Base-by-base conservation (phyloP, 768 basidiomycete species). In the Kwoniella pini region DNA sequence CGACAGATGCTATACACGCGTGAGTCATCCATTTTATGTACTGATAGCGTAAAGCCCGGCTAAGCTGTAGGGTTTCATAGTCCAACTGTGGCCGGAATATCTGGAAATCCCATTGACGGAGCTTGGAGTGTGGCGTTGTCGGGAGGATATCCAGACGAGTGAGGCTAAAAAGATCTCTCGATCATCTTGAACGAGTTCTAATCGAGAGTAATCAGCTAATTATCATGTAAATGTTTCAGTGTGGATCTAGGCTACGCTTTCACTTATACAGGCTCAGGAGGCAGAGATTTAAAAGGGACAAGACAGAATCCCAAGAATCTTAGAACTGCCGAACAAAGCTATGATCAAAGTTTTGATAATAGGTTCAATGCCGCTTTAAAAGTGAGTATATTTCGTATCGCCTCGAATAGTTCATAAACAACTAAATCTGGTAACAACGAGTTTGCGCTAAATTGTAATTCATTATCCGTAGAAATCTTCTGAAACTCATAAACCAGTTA, bases 1-100 rank as follows among this genome's bases (percentile, higher is more conserved):
- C 91, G 66, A 89, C 89, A 1, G 91, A 90, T 75, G 83, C 91
- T 6, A 81, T 95, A 59, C 92, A 95, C 67, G 91, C 90, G 90
- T 91, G 77, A 73, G 89, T 81, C 28, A 48, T 31, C n/a, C n/a
- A n/a, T n/a, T n/a, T n/a, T n/a, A n/a, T n/a, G n/a, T n/a, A n/a
- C n/a, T 9, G 21, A 10, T 19, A 40, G 36, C 21, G 21, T 17
- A 6, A 0, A 52, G 4, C 13, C 19, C 21, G 12, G n/a, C 17
- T 28, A 15, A 38, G 9, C 6, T 50, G 57, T 36, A 49, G 0
- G 52, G 56, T 49, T 27, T 27, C 56, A 27, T 65, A 92, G 89
- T 1, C 91, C 91, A 0, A 86, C 84, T 81, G 91, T 95, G 5
- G 88, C 84, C 33, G 93, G 93, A 0, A 94, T 96, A 43, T 81